phyloP scores from a whole-genome alignment of 768 basidiomycete species.

The Suillus subluteus region DNA sequence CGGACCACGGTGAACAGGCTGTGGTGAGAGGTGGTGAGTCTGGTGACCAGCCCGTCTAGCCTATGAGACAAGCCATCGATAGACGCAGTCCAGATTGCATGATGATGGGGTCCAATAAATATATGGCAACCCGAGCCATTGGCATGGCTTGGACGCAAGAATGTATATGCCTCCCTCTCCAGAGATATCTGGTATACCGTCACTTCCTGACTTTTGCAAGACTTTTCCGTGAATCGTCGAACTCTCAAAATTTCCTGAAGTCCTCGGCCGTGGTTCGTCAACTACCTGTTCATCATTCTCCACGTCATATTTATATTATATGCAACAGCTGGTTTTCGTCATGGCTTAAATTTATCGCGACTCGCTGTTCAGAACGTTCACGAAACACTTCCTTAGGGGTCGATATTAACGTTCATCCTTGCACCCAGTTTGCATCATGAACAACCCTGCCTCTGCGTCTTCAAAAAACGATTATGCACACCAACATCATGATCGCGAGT shows the following conservation, averaged over 20 bases:
- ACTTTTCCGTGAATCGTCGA: not conserved
- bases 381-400: not conserved
- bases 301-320: not conserved
- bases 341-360: not conserved
- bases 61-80: too few relatives aligned
- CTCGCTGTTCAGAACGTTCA: not conserved
- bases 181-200: too few relatives aligned
- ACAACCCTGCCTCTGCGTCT: not conserved
- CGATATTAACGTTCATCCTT: not conserved
- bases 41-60: too few relatives aligned
- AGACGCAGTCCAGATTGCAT: too few relatives aligned
- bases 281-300: not conserved
- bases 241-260: not conserved
- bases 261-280: not conserved
- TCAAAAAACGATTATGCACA: not conserved
- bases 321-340: not conserved
- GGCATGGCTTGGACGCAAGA: too few relatives aligned
- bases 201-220: not conserved
- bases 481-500: not conserved
- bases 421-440: not conserved
- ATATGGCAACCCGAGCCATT: too few relatives aligned
- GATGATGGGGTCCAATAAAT: too few relatives aligned
- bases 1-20: too few relatives aligned
- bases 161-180: too few relatives aligned
- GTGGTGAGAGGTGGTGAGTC: too few relatives aligned